phyloP scores from a whole-genome alignment of 192 early-diverging fungal species.

The Paraglomus occultum region DNA sequence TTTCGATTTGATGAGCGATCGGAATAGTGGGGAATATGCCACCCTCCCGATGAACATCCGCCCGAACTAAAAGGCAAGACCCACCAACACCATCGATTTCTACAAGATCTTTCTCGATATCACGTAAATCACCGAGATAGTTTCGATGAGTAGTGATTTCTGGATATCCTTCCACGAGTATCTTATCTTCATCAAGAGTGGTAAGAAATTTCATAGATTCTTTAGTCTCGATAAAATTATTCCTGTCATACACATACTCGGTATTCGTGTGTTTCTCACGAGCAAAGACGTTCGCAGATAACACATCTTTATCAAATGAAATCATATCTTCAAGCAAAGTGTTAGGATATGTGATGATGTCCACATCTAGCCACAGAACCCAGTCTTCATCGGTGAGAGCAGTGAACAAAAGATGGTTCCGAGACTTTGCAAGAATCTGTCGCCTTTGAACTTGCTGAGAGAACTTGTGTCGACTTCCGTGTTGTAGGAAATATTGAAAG shows the following conservation, averaged over 20 bases:
- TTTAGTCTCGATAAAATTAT: constrained; percentile 66
- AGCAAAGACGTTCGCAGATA: constrained; percentile 61
- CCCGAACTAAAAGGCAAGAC: constrained; percentile 66
- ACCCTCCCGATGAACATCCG: constrained; percentile 63
- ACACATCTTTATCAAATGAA: constrained; percentile 61
- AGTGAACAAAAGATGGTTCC: constrained; percentile 58
- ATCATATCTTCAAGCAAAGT: constrained; percentile 60
- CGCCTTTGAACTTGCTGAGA: constrained; percentile 58
- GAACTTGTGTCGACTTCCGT: constrained; percentile 57
- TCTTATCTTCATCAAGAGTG: constrained; percentile 34
- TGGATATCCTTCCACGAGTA: constrained; percentile 52
- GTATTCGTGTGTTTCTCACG: constrained; percentile 1
- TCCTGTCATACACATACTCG: constrained; percentile 57
- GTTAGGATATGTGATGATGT: constrained; percentile 66
- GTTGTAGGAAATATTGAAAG: constrained; percentile 47
- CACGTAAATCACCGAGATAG: constrained; percentile 43
- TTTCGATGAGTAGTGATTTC: constrained; percentile 43
- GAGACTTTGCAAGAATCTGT: constrained; percentile 57
- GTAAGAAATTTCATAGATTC: constrained; percentile 50
- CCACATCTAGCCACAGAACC: constrained; percentile 75
- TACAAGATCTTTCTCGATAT: constrained; percentile 38
- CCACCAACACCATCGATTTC: constrained; percentile 67
- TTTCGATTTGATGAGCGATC: constrained; percentile 67
- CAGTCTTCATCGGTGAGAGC: constrained; percentile 61
- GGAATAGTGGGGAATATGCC: constrained; percentile 61